A percentile compares a stretch with the other conserved stretches of the same genome.
Evolutionary conservation across 2,329 filamentous ascomycete genomes (phyloP).

Genomic region (Aspergillus felis): DNA sequence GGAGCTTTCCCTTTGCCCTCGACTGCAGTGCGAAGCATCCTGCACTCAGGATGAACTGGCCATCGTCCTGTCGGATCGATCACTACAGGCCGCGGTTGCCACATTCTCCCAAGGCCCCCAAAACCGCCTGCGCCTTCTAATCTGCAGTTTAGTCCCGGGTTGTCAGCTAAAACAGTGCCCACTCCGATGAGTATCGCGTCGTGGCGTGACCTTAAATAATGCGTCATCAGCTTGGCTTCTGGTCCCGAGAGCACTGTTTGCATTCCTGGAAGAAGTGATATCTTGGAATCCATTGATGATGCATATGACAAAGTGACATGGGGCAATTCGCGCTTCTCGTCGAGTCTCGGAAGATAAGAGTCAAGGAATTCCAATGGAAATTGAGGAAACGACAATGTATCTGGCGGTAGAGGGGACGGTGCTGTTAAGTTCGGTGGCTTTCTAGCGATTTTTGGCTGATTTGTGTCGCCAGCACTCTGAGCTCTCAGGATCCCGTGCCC

Average conservation of each 20-base stretch:
- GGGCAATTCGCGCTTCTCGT: constrained; percentile 38
- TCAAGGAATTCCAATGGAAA: constrained; percentile 46
- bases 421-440: constrained; percentile 10
- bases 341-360: constrained; percentile 47
- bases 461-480: constrained; percentile 13
- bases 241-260: constrained; percentile 80
- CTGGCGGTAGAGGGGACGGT: constrained; percentile 27
- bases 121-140: constrained; percentile 59
- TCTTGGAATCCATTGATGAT: constrained; percentile 77
- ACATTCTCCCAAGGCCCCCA: constrained; percentile 47
- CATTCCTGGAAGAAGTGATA: constrained; percentile 72
- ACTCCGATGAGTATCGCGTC: constrained; percentile 82
- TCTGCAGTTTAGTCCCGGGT: constrained; percentile 81
- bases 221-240: constrained; percentile 86
- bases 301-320: constrained; percentile 84
- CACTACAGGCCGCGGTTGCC: constrained; percentile 76
- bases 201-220: constrained; percentile 78
- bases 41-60: constrained; percentile 57
- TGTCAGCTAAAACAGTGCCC: constrained; percentile 77
- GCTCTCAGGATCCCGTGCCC: constrained; percentile 41
- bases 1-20: constrained; percentile 68
- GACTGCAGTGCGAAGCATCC: constrained; percentile 62
- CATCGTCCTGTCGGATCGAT: constrained; percentile 77
- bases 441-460: constrained; percentile 5
- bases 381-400: constrained; percentile 44